A percentile compares a stretch with the other conserved stretches of the same genome.
Conservation (phyloP, 1,284 basidiomycete genomes). For the Coriolopsis trogii region DNA sequence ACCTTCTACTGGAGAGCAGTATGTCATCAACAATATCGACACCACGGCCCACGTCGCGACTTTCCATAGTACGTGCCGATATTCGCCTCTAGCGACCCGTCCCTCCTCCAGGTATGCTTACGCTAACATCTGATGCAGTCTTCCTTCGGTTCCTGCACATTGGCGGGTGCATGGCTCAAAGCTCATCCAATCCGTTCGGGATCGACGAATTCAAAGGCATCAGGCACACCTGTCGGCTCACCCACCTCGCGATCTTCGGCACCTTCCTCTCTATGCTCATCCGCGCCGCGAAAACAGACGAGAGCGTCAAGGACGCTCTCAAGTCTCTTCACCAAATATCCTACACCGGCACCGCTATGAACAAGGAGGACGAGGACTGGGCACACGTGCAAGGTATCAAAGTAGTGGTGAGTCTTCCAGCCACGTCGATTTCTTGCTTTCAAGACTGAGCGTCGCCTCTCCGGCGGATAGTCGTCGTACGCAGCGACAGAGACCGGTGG, state of each 20-base stretch:
- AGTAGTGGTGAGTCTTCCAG: slow-evolving; percentile 8
- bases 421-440: too few species aligned
- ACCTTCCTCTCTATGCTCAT: slow-evolving; percentile 16
- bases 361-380: slow-evolving; percentile 20
- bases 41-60: slow-evolving; percentile 14
- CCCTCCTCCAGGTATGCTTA: background rate
- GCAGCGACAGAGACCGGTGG: slow-evolving; percentile 16
- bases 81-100: too few species aligned
- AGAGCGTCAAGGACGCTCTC: slow-evolving; percentile 4
- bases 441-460: too few species aligned
- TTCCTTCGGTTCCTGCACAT: slow-evolving; percentile 7
- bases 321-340: slow-evolving; percentile 7
- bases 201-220: slow-evolving; percentile 15
- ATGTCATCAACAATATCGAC: slow-evolving; percentile 15
- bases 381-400: slow-evolving; percentile 11
- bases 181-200: slow-evolving; percentile 13
- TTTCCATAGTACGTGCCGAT: slow-evolving; percentile 15
- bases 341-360: slow-evolving; percentile 14
- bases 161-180: slow-evolving; percentile 16
- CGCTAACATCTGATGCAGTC: background rate
- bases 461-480: slow-evolving; percentile 12
- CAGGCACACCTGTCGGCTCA: slow-evolving; percentile 10
- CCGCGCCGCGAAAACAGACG: slow-evolving; percentile 5
- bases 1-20: background rate
- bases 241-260: slow-evolving; percentile 12